Evolutionary conservation across 352 stramenopile species (phyloP).

Genomic region (Pythium chondricola): DNA sequence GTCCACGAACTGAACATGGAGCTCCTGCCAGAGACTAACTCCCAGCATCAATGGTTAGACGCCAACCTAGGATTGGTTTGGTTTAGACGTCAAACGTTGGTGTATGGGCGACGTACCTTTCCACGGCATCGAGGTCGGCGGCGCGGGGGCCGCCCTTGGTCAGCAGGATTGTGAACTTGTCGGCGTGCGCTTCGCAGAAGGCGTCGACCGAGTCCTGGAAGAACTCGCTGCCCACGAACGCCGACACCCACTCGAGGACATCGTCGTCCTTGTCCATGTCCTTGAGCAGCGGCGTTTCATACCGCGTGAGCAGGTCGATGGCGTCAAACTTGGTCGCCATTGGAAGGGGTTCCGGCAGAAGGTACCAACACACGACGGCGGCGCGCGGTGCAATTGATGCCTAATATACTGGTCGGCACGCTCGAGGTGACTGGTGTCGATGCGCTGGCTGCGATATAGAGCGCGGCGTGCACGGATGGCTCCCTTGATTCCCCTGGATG

Average conservation of each 20-base stretch:
- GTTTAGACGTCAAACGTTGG: not conserved
- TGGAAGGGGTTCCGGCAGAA: too few relatives aligned
- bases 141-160: constrained; percentile 52
- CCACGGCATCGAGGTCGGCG: constrained; percentile 53
- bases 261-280: constrained; percentile 78
- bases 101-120: constrained; percentile 25
- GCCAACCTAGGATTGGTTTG: too few relatives aligned
- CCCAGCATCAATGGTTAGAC: not conserved
- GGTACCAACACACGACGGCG: too few relatives aligned
- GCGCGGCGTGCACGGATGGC: too few relatives aligned
- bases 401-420: too few relatives aligned
- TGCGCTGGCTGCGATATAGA: too few relatives aligned
- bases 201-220: constrained; percentile 60
- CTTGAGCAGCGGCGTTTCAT: constrained; percentile 75
- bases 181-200: constrained; percentile 55
- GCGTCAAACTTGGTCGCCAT: constrained; percentile 62
- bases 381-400: too few relatives aligned
- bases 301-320: constrained; percentile 71
- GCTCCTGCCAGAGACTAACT: constrained; percentile 50
- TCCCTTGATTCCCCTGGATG: too few relatives aligned
- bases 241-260: constrained; percentile 75
- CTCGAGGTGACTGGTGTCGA: too few relatives aligned
- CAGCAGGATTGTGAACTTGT: constrained; percentile 57
- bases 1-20: constrained; percentile 68
- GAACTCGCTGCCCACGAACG: constrained; percentile 59